A percentile compares a stretch with the other conserved stretches of the same genome.
Evolutionary conservation across 495 filamentous ascomycete genomes (phyloP).

Genomic region (Sordaria brevicollis): DNA sequence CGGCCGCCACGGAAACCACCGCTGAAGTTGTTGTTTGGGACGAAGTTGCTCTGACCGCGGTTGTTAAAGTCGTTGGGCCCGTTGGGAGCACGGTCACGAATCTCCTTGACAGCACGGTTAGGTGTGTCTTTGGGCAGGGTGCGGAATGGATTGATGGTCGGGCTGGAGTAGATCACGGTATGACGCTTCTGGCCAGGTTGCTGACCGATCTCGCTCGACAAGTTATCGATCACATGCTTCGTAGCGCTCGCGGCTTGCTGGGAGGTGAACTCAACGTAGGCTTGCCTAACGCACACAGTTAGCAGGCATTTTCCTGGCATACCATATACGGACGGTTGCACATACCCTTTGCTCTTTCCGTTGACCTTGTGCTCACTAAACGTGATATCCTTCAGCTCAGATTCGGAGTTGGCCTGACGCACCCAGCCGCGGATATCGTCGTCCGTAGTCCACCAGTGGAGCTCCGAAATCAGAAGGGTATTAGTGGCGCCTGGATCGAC

Average conservation of each 20-base stretch:
- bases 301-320: conserved; percentile 2
- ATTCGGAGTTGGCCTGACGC: conserved; percentile 61
- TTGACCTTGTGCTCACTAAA: conserved; percentile 99
- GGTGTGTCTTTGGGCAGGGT: conserved; percentile 89
- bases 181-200: conserved; percentile 53
- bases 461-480: conserved; percentile 74
- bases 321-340: not conserved
- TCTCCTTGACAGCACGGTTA: conserved; percentile 58
- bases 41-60: conserved; percentile 27
- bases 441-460: conserved; percentile 95
- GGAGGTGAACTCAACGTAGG: conserved; percentile 75
- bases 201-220: conserved; percentile 28
- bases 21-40: conserved; percentile 32
- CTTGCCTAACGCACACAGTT: conserved; percentile 53
- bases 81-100: conserved; percentile 32
- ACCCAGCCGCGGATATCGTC: conserved; percentile 90
- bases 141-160: conserved; percentile 74
- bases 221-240: conserved; percentile 69
- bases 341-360: conserved; percentile 94
- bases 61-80: conserved; percentile 29
- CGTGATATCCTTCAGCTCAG: conserved; percentile 82
- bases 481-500: conserved; percentile 74
- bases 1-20: conserved; percentile 25
- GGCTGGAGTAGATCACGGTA: conserved; percentile 63
- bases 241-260: conserved; percentile 77